Base-by-base conservation (phyloP, 2,329 filamentous ascomycete species). In the Lecanosticta acicola region DNA sequence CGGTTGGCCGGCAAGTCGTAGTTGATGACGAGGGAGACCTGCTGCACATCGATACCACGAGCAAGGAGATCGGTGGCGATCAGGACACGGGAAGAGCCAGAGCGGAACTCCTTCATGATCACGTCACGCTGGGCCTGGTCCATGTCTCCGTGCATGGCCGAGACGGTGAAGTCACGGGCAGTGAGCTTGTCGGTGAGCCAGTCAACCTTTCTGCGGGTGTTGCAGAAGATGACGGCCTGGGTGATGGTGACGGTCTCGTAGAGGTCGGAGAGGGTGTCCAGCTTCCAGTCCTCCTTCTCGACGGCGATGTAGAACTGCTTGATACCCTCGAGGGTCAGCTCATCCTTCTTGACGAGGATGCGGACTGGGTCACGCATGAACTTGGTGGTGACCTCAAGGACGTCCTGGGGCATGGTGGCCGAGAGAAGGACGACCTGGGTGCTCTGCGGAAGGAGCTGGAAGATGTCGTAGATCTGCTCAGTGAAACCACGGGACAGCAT, bases 71-170 rank as follows among this genome's bases (percentile, higher is more conserved):
- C 93, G 58, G 93, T 98, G 72, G 93, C 89, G 67, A 98, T 98
- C 67, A 98, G 80, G 61, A 98, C 93, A 85, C 93, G 90, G 58
- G 90, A 96, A 70, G 90, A 96, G 60, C 93, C 93, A 60, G 90
- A 95, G 66, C 93, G 89, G 86, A 98, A 98, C 79, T 98, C 93
- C 83, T 98, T 95, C 93, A 98, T 98, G 74, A 98, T 98, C 68
- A 94, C 80, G 73, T 97, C 93, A 82, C 93, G 90, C 80, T 97
- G 89, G 66, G 75, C 77, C 78, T 96, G 90, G 73, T 95, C 89
- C 93, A 98, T 98, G 69, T 98, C 93, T 71, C 93, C 93, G 80
- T 98, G 93, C 93, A 98, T 97, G 75, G 91, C 90, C 32, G 91
- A 96, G 71, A 98, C 93, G 55, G 93, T 97, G 80, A 98, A 98